Base-by-base conservation (phyloP, 2,329 filamentous ascomycete species). In the Fonsecaea pugnacius region DNA sequence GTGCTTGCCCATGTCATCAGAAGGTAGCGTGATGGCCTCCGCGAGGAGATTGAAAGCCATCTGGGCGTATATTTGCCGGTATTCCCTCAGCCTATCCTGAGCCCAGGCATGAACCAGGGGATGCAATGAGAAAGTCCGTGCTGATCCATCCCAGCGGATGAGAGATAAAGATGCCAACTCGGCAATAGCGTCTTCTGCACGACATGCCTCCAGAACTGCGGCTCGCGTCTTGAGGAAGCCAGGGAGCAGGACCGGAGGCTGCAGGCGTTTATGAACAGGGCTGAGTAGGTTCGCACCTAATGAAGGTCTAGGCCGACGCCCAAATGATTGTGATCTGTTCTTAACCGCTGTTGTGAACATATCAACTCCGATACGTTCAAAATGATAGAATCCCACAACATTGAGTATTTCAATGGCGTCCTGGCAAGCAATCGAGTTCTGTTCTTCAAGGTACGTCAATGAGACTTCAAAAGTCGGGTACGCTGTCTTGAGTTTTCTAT, bases 341-440 rank as follows among this genome's bases (percentile, higher is more conserved):
- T 52, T 21, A 21, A 54, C 36, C 58, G 60, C 60, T 54, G 14
- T 38, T 38, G 62, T 58, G 54, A 62, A 55, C 52, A 66, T 35
- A 62, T 62, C 58, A 35, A 33, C 33, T 51, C 40, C 62, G 36
- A 62, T 70, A 69, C 21, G 30, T 24, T 60, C 27, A 35, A 61
- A 59, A 54, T 67, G 61, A 43, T 64, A 68, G 48, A 72, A 72
- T 9, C 58, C 63, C 40, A 71, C 54, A 5, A 71, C 40, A n/a
- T 66, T 61, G 10, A 72, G 67, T 24, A 72, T 58, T 50, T 72
- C 64, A 24, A 67, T 52, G 3, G 70, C 70, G 38, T 72, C 69
- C 16, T 14, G 46, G 43, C 54, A 58, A 5, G 57, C 36, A 14
- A 35, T 33, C 5, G 60, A 64, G 27, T 62, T 51, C 36, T 68